Conservation (phyloP, 768 basidiomycete genomes). For the Mycena capillaripes region DNA sequence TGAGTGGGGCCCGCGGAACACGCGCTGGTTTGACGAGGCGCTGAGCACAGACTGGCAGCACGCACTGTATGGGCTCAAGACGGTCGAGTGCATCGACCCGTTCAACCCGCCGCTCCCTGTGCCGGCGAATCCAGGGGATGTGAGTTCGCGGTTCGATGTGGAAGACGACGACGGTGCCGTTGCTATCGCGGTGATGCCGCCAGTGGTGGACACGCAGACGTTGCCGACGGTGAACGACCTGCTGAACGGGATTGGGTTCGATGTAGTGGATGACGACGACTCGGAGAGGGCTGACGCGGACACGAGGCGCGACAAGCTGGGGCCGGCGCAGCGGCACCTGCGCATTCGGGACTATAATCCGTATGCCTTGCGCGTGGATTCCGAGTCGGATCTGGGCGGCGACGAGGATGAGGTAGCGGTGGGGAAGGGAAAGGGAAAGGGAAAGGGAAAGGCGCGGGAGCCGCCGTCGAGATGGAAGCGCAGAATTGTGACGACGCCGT, state of each 20-base stretch:
- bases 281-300: background rate
- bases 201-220: constrained; percentile 16
- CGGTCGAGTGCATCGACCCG: constrained; percentile 58
- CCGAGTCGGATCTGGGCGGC: background rate
- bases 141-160: constrained; percentile 1
- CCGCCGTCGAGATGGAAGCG: constrained; percentile 46
- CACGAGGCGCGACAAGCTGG: constrained; percentile 1
- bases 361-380: constrained; percentile 40
- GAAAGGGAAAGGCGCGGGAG: constrained; percentile 42
- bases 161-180: background rate
- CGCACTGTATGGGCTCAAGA: constrained; percentile 64
- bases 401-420: background rate
- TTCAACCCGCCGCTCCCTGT: constrained; percentile 30
- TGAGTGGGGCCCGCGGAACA: constrained; percentile 64
- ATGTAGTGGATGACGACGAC: constrained; percentile 29
- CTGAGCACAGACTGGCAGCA: constrained; percentile 70
- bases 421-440: constrained; percentile 30
- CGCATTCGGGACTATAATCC: constrained; percentile 58
- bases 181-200: background rate
- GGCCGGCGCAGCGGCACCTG: constrained; percentile 38
- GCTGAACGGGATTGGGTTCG: constrained; percentile 30
- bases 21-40: constrained; percentile 67
- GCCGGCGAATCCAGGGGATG: constrained; percentile 11
- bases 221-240: constrained; percentile 33
- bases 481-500: constrained; percentile 56